These are phyloP conservation scores for Pichia sp. DNA, from an alignment of 1,139 yeast genomes.

Conservation along the genomic window DNA sequence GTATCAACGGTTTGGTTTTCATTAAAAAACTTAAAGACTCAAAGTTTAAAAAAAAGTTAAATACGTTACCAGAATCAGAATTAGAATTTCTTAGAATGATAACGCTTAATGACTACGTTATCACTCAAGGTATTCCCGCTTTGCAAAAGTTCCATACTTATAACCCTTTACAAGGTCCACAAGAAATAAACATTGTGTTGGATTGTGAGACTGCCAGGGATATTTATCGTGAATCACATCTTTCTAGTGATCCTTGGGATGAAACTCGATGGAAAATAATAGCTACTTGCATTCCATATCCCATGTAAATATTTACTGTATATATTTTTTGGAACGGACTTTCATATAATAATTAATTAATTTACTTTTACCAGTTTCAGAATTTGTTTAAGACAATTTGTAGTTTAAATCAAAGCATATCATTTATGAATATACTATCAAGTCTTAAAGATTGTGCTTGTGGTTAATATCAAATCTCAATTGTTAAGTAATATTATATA, in stretches of 20 bases:
- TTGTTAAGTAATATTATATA: too few relatives aligned
- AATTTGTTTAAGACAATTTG: too few relatives aligned
- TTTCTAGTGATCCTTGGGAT: conserved; percentile 21
- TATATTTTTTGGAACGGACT: neutral
- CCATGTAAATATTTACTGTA: neutral
- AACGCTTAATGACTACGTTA: conserved; percentile 32
- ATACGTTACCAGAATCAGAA: conserved; percentile 25
- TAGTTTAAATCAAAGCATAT: too few relatives aligned
- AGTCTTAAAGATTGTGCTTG: too few relatives aligned
- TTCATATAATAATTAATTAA: too few relatives aligned
- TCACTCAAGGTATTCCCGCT: conserved; percentile 11
- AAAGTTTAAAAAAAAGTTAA: conserved; percentile 18
- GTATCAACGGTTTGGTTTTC: conserved; percentile 19
- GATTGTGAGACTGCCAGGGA: conserved; percentile 17
- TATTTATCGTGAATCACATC: conserved; percentile 18
- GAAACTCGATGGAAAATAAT: conserved; percentile 22
- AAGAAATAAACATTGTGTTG: conserved; percentile 6
- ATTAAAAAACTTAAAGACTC: conserved; percentile 19
- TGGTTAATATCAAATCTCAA: too few relatives aligned
- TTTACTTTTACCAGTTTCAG: too few relatives aligned
- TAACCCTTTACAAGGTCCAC: too few relatives aligned
- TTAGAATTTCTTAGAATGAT: conserved; percentile 27
- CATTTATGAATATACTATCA: too few relatives aligned
- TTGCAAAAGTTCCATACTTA: neutral
- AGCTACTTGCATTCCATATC: conserved; percentile 4